Percentiles rank a stretch among this genome's conserved stretches.
Evolutionary conservation across 2,329 filamentous ascomycete species (phyloP).

Genomic region (Verticillium dahliae): DNA sequence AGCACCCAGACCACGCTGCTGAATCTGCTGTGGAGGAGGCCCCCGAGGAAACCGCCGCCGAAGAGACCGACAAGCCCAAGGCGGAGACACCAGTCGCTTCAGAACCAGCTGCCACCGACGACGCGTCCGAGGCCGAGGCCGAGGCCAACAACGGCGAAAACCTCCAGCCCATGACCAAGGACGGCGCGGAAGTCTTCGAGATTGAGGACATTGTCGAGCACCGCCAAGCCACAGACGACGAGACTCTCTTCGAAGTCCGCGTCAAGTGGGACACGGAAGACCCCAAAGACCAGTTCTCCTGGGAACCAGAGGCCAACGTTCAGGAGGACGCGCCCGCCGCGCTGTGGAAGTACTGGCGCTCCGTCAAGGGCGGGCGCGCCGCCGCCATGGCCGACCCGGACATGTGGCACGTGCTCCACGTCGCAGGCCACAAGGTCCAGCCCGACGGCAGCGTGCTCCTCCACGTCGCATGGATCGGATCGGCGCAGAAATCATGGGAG

Average conservation of each 20-base stretch:
- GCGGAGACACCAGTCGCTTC: not conserved
- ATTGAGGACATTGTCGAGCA: slow-evolving; percentile 7
- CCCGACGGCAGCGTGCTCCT: slow-evolving; percentile 4
- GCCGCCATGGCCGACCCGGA: slow-evolving; percentile 8
- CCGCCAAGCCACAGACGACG: slow-evolving; percentile 6
- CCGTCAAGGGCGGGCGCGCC: slow-evolving; percentile 9
- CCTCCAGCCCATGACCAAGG: not conserved
- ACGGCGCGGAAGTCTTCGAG: not conserved
- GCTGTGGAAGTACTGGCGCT: slow-evolving; percentile 15
- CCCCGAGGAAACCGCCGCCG: not conserved
- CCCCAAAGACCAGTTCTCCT: slow-evolving; percentile 18
- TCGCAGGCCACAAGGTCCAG: slow-evolving; percentile 9
- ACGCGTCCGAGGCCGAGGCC: not conserved
- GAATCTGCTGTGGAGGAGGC: too few relatives aligned
- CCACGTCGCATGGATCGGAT: slow-evolving; percentile 7
- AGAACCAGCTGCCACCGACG: not conserved
- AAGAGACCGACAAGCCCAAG: not conserved
- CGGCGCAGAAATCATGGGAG: slow-evolving; percentile 10
- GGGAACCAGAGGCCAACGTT: slow-evolving; percentile 25
- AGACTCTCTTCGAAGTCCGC: slow-evolving; percentile 19
- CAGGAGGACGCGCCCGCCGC: slow-evolving; percentile 23
- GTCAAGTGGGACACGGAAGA: slow-evolving; percentile 20
- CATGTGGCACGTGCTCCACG: slow-evolving; percentile 11
- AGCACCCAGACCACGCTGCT: too few relatives aligned
- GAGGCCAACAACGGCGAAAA: not conserved